Percentiles rank a stretch among this genome's conserved stretches.
Evolutionary conservation across 2,329 filamentous ascomycete species (phyloP).

Genomic region (Cercospora sesami): DNA sequence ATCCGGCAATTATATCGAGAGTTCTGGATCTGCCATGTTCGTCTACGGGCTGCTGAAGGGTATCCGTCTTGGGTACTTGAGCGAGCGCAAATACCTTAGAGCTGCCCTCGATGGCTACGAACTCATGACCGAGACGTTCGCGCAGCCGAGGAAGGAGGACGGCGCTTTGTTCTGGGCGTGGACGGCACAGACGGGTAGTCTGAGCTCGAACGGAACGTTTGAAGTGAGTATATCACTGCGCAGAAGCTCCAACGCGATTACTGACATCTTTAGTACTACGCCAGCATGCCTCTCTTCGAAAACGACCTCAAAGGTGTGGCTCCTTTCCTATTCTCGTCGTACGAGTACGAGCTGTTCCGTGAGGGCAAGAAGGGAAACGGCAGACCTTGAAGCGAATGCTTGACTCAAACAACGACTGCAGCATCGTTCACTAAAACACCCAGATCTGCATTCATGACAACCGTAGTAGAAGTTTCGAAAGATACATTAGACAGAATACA

Average conservation of each 20-base stretch:
- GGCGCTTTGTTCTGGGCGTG: conserved; percentile 53
- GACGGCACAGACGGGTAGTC: conserved; percentile 54
- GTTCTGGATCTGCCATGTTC: conserved; percentile 59
- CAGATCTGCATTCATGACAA: too few species aligned
- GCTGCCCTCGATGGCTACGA: conserved; percentile 47
- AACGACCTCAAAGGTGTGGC: conserved; percentile 31
- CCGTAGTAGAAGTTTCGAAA: too few species aligned
- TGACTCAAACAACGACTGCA: too few species aligned
- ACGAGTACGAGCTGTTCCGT: conserved; percentile 27
- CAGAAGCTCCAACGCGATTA: not conserved
- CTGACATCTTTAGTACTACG: conserved; percentile 26
- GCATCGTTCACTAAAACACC: too few species aligned
- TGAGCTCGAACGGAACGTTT: conserved; percentile 52
- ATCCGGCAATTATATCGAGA: conserved; percentile 60
- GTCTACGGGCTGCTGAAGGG: conserved; percentile 54
- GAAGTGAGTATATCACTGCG: conserved; percentile 42
- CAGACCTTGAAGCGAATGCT: not conserved
- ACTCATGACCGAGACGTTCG: conserved; percentile 48
- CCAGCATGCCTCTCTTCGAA: conserved; percentile 29
- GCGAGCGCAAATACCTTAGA: conserved; percentile 9
- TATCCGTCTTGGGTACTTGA: conserved; percentile 42
- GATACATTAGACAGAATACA: too few species aligned
- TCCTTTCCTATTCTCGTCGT: conserved; percentile 29
- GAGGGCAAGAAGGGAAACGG: not conserved
- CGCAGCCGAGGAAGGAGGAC: conserved; percentile 46